Evolutionary conservation across 768 basidiomycete genomes (phyloP).

Genomic region (Xerocomellus amylosporus): DNA sequence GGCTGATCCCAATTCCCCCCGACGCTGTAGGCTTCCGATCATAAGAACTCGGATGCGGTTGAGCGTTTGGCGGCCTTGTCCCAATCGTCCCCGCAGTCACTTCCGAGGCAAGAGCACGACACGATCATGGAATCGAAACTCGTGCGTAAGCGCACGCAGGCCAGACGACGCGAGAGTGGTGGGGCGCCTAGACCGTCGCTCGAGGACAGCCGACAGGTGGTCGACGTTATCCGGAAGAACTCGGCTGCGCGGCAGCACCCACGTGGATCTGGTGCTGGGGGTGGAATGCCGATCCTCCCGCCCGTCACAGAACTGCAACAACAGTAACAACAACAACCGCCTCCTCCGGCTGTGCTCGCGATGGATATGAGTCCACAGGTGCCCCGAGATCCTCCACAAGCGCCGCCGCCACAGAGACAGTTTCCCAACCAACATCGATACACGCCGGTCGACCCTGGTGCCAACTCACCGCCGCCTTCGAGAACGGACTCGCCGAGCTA

Average conservation of each 20-base stretch:
- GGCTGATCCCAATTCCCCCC: too few species aligned
- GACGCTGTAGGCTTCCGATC: conserved; percentile 57
- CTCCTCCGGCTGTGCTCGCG: too few species aligned
- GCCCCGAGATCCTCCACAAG: too few species aligned
- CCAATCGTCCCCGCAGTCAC: conserved; percentile 54
- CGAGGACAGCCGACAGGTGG: conserved; percentile 41
- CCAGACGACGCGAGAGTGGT: conserved; percentile 37
- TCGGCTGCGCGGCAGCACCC: conserved; percentile 32
- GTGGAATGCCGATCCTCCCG: neutral
- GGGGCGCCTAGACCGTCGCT: neutral
- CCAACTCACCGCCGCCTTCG: conserved; percentile 15
- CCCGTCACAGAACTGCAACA: neutral
- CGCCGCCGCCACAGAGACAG: too few species aligned
- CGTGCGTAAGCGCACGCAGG: conserved; percentile 78
- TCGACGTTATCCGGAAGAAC: conserved; percentile 55
- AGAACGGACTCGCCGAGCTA: conserved; percentile 25
- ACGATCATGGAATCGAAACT: conserved; percentile 73
- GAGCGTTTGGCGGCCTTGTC: conserved; percentile 48
- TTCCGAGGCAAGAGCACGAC: conserved; percentile 82
- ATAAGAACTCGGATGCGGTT: conserved; percentile 58
- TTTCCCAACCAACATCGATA: too few species aligned
- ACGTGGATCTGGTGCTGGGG: too few species aligned
- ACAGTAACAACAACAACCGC: neutral
- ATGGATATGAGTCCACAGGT: too few species aligned
- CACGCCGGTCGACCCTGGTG: conserved; percentile 40